Percentiles rank a stretch among this genome's conserved stretches.
These are phyloP conservation scores for Boletus sp. DNA, from an alignment of 768 basidiomycete species.

Conservation along the genomic window DNA sequence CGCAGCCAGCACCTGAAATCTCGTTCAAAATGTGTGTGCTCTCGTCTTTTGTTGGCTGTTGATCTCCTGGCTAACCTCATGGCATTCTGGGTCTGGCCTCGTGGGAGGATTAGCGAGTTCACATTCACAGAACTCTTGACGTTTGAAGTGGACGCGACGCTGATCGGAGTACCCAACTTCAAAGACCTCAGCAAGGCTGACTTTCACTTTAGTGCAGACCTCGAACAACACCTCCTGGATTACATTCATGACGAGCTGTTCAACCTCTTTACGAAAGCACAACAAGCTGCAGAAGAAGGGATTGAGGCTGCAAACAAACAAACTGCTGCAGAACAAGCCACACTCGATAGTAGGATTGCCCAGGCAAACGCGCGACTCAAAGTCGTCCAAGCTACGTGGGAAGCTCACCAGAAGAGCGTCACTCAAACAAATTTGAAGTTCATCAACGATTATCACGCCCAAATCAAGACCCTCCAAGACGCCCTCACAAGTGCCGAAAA, in stretches of 20 bases:
- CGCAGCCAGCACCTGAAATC: constrained; percentile 1
- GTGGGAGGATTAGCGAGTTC: neutral
- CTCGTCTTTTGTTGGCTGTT: neutral
- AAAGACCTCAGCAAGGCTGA: constrained; percentile 4
- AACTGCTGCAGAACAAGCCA: neutral
- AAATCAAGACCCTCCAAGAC: no score
- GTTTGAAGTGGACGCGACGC: constrained; percentile 3
- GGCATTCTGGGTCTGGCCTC: neutral
- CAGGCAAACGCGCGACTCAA: neutral
- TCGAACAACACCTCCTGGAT: constrained; percentile 6
- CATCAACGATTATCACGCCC: no score
- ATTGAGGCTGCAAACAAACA: neutral
- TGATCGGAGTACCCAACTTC: constrained; percentile 3
- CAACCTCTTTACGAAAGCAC: neutral
- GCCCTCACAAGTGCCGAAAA: no score
- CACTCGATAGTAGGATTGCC: neutral
- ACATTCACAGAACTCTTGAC: constrained; percentile 3
- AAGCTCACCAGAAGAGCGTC: no score
- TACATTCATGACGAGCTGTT: constrained; percentile 4
- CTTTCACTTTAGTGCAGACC: constrained; percentile 3
- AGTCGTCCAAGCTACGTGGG: neutral
- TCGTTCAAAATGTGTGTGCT: constrained; percentile 6
- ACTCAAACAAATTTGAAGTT: no score
- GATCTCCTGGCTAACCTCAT: neutral
- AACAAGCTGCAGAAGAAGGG: neutral